Percentiles rank a stretch among this genome's conserved stretches.
Evolutionary conservation across 2,329 filamentous ascomycete species (phyloP).

Genomic region (Trichoderma brevicompactum): DNA sequence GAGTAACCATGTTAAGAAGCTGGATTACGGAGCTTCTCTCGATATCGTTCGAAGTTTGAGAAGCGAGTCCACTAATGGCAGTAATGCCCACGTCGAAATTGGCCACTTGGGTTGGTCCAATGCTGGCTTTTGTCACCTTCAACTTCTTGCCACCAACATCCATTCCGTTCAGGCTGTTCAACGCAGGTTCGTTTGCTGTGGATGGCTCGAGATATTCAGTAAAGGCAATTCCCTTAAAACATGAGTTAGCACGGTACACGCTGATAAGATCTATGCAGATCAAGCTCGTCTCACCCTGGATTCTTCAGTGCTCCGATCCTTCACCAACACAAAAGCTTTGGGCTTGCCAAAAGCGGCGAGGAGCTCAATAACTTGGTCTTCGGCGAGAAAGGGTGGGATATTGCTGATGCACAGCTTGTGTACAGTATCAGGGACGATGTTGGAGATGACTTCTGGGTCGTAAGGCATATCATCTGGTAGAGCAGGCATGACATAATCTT

Average conservation of each 20-base stretch:
- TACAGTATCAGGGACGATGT: constrained; percentile 83
- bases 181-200: constrained; percentile 75
- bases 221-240: constrained; percentile 78
- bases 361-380: constrained; percentile 90
- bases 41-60: constrained; percentile 77
- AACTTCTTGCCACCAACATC: constrained; percentile 85
- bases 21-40: constrained; percentile 86
- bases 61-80: constrained; percentile 96
- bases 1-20: constrained; percentile 97
- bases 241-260: constrained; percentile 37
- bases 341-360: constrained; percentile 89
- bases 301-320: constrained; percentile 82
- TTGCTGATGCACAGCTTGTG: constrained; percentile 95
- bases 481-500: constrained; percentile 94
- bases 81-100: constrained; percentile 95
- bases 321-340: constrained; percentile 88
- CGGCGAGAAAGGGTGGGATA: constrained; percentile 83
- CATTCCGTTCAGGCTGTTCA: constrained; percentile 92
- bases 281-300: constrained; percentile 68
- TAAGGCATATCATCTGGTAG: constrained; percentile 73
- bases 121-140: constrained; percentile 85
- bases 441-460: constrained; percentile 77
- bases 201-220: constrained; percentile 86
- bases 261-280: neutral
- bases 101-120: constrained; percentile 89